These are phyloP conservation scores for Ceratobasidium sp. DNA, from an alignment of 1,284 basidiomycete genomes.

Conservation along the genomic window DNA sequence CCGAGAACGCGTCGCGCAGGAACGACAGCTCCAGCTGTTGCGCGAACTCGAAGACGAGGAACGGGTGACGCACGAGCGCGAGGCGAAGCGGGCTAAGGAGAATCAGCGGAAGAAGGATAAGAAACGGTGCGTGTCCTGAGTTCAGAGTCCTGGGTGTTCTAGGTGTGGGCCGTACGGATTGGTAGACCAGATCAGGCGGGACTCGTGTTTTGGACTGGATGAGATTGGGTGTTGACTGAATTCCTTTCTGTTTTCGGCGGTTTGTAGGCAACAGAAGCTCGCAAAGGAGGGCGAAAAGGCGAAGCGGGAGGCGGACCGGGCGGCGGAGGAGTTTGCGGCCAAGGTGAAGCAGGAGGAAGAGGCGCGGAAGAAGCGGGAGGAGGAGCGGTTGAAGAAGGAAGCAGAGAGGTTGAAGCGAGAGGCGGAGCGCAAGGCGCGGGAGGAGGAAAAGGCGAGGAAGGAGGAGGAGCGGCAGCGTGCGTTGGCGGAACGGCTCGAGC, in stretches of 20 bases:
- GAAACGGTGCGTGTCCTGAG: conserved; percentile 74
- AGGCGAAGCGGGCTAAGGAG: conserved; percentile 95
- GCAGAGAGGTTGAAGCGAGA: conserved; percentile 82
- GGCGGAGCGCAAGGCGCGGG: conserved; percentile 76
- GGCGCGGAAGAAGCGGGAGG: conserved; percentile 68
- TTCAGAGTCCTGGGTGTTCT: not conserved
- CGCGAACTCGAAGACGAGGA: conserved; percentile 93
- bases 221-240: conserved; percentile 22
- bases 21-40: conserved; percentile 87
- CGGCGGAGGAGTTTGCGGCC: conserved; percentile 80
- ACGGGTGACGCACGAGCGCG: conserved; percentile 81
- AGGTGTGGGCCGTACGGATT: not conserved
- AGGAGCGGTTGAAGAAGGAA: conserved; percentile 76
- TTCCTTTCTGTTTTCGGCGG: too few species aligned
- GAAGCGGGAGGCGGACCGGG: conserved; percentile 82
- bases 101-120: conserved; percentile 99
- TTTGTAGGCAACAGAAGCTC: conserved; percentile 84
- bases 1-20: conserved; percentile 92
- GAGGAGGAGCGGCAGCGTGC: conserved; percentile 79
- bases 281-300: conserved; percentile 93
- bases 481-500: conserved; percentile 78
- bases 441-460: conserved; percentile 72
- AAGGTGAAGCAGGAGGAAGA: conserved; percentile 70
- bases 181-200: not conserved
- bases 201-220: conserved; percentile 10